phyloP scores from a whole-genome alignment of 768 basidiomycete genomes.

The Suillus alpinus region DNA sequence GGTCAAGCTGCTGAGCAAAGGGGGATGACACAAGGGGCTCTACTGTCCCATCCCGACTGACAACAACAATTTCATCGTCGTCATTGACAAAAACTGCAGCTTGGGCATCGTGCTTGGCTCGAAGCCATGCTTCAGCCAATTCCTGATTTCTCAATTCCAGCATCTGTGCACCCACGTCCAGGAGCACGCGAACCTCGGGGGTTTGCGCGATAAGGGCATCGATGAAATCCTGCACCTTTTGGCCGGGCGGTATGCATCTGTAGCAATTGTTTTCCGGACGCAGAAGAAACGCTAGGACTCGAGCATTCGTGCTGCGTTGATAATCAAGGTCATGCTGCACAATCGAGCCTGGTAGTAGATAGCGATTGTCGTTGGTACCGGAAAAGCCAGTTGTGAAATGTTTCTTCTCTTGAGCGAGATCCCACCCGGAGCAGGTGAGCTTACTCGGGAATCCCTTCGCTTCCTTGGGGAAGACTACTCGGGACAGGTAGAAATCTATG shows the following conservation, averaged over 20 bases:
- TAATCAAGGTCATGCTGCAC: not conserved
- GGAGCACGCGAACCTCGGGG: conserved; percentile 21
- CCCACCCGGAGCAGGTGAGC: conserved; percentile 29
- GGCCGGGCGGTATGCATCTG: conserved; percentile 2
- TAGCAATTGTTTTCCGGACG: conserved; percentile 23
- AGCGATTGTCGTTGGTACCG: conserved; percentile 26
- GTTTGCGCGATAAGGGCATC: conserved; percentile 34
- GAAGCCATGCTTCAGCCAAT: not conserved
- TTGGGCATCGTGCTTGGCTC: not conserved
- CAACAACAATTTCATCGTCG: no score
- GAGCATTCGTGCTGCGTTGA: not conserved
- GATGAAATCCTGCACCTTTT: conserved; percentile 26
- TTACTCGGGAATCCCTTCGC: conserved; percentile 23
- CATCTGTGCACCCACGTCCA: not conserved
- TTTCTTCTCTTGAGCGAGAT: conserved; percentile 20
- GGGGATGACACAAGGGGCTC: no score
- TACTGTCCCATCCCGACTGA: no score
- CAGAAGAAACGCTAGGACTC: conserved; percentile 20
- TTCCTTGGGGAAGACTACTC: conserved; percentile 25
- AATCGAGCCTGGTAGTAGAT: conserved; percentile 10
- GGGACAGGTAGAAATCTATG: conserved; percentile 26
- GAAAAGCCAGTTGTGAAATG: conserved; percentile 16
- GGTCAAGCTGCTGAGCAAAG: no score
- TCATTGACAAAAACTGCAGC: not conserved
- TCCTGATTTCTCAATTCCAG: not conserved